Evolutionary conservation across 2,329 filamentous ascomycete species (phyloP), one percentile per base, ranked within the genome.

Genomic region (Xylariaceae sp.): DNA sequence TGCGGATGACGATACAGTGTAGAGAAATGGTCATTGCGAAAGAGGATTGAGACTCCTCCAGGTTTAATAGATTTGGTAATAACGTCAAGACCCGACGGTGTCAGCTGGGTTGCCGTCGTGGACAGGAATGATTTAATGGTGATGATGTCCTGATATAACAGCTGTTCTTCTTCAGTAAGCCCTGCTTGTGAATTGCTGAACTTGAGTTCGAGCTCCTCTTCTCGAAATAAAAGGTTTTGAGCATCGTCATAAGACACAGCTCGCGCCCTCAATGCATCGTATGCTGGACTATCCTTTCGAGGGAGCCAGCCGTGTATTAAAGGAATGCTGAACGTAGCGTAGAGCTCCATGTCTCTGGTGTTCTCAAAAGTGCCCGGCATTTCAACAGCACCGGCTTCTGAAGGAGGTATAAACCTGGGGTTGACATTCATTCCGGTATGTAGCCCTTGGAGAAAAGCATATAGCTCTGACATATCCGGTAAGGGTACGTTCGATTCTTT

Each of bases 381-480:
- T 19, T 70, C 58, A 2, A 76, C 75, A 51, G 64, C 70, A 29
- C 74, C 66, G 18, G 76, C 70, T 13, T 79, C 74, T 7, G 72
- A 67, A 0, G 75, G 78, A 1, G 89, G 80, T 7, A 95, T 79
- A 59, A 96, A 94, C 18, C 88, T 84, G 2, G 94, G 94, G 61
- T 99, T 99, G 53, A 97, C 92, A 65, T 97, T 99, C 89, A 99
- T 96, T 36, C 94, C 94, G 0, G 92, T 97, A 63, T 96, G 90
- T 2, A 99, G 75, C 42, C 89, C 88, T 53, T 94, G 83, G 2
- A 99, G 76, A 66, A 99, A 99, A 6, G 80, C 79, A 68, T 96
- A 95, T 1, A 99, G 77, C 55, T 96, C 92, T 34, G 86, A 81
- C 9, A 97, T 87, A 67, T 97, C 94, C 0, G 92, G 92, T 21